These are phyloP conservation scores for Suhomyces wounanorum DNA, from an alignment of 1,139 yeast genomes.

Conservation along the genomic window DNA sequence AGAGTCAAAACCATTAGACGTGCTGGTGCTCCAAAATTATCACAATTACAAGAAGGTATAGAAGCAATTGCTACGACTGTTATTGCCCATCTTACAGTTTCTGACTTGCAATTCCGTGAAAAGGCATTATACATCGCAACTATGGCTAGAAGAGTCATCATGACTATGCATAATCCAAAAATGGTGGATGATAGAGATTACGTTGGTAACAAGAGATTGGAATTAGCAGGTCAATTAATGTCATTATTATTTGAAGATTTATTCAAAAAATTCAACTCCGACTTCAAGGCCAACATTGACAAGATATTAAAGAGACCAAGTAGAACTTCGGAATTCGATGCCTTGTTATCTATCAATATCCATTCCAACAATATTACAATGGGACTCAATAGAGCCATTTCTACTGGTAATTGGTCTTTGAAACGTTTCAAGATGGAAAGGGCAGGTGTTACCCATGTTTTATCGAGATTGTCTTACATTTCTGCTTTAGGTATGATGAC, in stretches of 20 bases:
- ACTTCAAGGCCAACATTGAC: slow-evolving; percentile 92
- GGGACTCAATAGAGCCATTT: slow-evolving; percentile 93
- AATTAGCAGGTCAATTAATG: slow-evolving; percentile 96
- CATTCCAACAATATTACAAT: slow-evolving; percentile 91
- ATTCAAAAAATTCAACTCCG: slow-evolving; percentile 92
- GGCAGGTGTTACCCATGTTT: slow-evolving; percentile 98
- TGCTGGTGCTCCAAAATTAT: slow-evolving; percentile 76
- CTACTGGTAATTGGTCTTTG: slow-evolving; percentile 98
- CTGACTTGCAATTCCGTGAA: slow-evolving; percentile 85
- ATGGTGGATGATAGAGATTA: slow-evolving; percentile 98
- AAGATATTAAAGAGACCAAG: slow-evolving; percentile 92
- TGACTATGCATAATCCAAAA: slow-evolving; percentile 93
- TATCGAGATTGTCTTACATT: slow-evolving; percentile 86
- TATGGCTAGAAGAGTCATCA: slow-evolving; percentile 94
- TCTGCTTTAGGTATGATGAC: slow-evolving; percentile 99
- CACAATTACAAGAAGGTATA: slow-evolving; percentile 89
- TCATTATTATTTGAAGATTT: slow-evolving; percentile 93
- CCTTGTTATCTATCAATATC: slow-evolving; percentile 80
- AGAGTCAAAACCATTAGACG: slow-evolving; percentile 92
- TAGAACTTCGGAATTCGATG: slow-evolving; percentile 94
- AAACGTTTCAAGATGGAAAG: slow-evolving; percentile 99
- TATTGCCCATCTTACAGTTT: slow-evolving; percentile 90
- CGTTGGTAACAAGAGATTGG: slow-evolving; percentile 96
- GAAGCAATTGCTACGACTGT: slow-evolving; percentile 97
- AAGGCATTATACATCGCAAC: slow-evolving; percentile 92